Evolutionary conservation across 192 early-diverging fungal genomes (phyloP).

Genomic region (Backusella westeae): DNA sequence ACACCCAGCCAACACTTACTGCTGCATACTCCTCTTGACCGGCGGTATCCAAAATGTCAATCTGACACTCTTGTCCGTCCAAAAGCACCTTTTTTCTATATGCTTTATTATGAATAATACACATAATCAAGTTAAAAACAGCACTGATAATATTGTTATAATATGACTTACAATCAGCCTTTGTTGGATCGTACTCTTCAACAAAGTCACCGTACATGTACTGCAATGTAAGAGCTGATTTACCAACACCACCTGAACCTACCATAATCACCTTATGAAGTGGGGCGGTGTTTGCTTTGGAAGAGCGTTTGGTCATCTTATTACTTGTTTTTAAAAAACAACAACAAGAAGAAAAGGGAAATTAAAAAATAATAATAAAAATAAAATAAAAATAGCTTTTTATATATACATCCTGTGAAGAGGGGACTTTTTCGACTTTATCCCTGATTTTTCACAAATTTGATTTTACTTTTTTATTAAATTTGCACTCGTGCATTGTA

Average conservation of each 20-base stretch:
- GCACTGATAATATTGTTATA: neutral
- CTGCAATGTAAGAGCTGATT: conserved; percentile 85
- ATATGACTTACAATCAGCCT: conserved; percentile 64
- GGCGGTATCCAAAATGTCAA: conserved; percentile 91
- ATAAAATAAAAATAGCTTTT: no score
- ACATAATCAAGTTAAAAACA: neutral
- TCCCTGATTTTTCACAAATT: no score
- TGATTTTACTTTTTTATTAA: no score
- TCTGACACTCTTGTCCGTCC: conserved; percentile 75
- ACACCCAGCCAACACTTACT: conserved; percentile 35
- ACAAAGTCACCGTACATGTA: conserved; percentile 95
- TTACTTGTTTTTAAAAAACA: neutral
- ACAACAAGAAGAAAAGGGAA: neutral
- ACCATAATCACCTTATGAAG: conserved; percentile 94
- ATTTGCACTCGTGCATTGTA: no score
- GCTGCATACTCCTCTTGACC: conserved; percentile 91
- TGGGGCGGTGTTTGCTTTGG: conserved; percentile 58
- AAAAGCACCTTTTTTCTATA: conserved; percentile 82
- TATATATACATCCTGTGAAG: no score
- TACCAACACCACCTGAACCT: conserved; percentile 87
- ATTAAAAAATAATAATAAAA: neutral
- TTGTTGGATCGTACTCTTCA: conserved; percentile 93
- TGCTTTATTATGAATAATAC: conserved; percentile 19
- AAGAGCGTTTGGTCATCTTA: conserved; percentile 65
- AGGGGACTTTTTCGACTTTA: no score